phyloP scores from a whole-genome alignment of 441 rosid species.

The Adansonia gregorii region DNA sequence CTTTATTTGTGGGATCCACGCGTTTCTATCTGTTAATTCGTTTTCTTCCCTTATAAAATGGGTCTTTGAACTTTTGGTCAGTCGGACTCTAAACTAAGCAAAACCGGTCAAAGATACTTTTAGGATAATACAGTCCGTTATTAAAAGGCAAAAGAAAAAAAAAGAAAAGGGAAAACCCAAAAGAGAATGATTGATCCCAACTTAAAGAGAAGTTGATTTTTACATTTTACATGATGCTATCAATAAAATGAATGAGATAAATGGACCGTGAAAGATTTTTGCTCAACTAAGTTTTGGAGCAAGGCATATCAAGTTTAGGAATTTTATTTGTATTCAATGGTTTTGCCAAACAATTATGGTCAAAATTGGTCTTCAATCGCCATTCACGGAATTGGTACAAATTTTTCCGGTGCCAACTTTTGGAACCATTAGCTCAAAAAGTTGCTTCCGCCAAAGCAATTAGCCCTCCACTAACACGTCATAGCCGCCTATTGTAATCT shows the following conservation, averaged over 20 bases:
- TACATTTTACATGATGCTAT: neutral
- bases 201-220: too few relatives aligned
- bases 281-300: neutral
- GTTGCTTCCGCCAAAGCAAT: neutral
- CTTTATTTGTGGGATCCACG: slow-evolving; percentile 24
- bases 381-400: neutral
- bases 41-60: neutral
- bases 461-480: neutral
- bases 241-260: neutral
- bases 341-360: neutral
- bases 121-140: too few relatives aligned
- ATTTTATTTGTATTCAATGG: neutral
- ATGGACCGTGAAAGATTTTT: neutral
- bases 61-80: neutral
- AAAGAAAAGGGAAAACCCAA: too few relatives aligned
- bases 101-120: neutral
- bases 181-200: too few relatives aligned
- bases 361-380: neutral
- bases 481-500: neutral
- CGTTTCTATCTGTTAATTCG: slow-evolving; percentile 24
- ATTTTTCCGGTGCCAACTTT: neutral
- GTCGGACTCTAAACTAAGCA: neutral
- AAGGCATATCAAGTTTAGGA: neutral
- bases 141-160: too few relatives aligned
- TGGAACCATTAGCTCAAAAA: neutral